Evolutionary conservation across 441 rosid species (phyloP).

Genomic region (Macaranga tanarius): DNA sequence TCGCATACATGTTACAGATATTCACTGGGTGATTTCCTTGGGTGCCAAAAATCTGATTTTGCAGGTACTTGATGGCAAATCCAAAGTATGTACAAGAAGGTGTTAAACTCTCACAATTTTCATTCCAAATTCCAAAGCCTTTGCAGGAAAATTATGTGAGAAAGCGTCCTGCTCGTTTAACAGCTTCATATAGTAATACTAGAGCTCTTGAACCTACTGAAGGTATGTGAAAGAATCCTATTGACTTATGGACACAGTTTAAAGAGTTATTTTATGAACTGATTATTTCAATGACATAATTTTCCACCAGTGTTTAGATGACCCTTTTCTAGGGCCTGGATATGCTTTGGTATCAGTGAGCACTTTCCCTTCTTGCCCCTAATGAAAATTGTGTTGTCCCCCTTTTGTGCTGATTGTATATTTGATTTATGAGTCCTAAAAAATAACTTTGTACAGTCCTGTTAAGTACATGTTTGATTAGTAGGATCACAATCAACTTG

Average conservation of each 20-base stretch:
- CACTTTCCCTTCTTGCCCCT: no score
- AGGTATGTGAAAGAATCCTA: constrained; percentile 43
- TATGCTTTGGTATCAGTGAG: background rate
- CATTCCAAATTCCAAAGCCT: constrained; percentile 89
- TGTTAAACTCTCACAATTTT: constrained; percentile 62
- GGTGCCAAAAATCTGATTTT: constrained; percentile 19
- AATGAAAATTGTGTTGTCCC: no score
- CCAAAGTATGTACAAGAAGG: constrained; percentile 58
- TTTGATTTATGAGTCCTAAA: no score
- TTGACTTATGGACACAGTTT: constrained; percentile 1
- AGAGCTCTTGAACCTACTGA: constrained; percentile 37
- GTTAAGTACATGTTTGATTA: no score
- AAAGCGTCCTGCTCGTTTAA: constrained; percentile 53
- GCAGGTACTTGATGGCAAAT: constrained; percentile 67
- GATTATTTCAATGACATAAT: background rate
- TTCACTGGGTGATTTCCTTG: background rate
- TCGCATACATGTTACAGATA: background rate
- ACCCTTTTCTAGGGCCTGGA: background rate
- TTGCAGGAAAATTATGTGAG: constrained; percentile 71
- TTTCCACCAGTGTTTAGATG: constrained; percentile 3
- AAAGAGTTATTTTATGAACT: constrained; percentile 2
- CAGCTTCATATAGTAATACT: constrained; percentile 38
- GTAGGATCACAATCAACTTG: no score
- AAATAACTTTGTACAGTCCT: no score
- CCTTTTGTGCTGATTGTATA: no score